Percentiles rank a stretch among this genome's conserved stretches.
Evolutionary conservation across 2,329 filamentous ascomycete species (phyloP).

Genomic region (Cytospora piceae): DNA sequence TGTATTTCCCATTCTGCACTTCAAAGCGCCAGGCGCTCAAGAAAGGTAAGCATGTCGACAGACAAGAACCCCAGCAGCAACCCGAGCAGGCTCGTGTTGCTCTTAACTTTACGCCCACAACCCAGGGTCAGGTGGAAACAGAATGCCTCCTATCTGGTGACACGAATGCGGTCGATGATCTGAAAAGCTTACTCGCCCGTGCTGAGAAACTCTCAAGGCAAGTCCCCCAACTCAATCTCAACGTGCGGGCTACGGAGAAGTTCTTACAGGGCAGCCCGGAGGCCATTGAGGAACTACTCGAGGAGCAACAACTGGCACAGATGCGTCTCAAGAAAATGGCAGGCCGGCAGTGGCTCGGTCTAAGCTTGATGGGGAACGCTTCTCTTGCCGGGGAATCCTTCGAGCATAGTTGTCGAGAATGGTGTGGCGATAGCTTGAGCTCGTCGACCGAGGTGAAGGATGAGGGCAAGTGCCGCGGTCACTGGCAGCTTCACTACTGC

Average conservation of each 20-base stretch:
- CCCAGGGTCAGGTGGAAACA: slow-evolving; percentile 3
- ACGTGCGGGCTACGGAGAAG: neutral
- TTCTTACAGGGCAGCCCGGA: slow-evolving; percentile 4
- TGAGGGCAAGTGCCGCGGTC: neutral
- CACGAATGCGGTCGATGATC: neutral
- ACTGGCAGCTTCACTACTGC: slow-evolving; percentile 12
- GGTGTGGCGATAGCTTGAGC: neutral
- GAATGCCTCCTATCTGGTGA: slow-evolving; percentile 16
- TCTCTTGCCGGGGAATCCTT: slow-evolving; percentile 15
- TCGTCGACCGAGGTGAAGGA: neutral
- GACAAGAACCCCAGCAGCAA: neutral
- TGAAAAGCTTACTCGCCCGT: neutral
- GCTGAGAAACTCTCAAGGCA: slow-evolving; percentile 3
- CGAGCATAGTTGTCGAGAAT: neutral
- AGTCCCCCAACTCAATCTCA: slow-evolving; percentile 7
- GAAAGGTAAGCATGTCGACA: neutral
- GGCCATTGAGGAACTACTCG: neutral
- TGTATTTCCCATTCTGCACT: slow-evolving; percentile 9
- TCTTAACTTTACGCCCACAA: slow-evolving; percentile 2
- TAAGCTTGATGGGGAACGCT: slow-evolving; percentile 8
- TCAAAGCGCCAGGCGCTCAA: neutral
- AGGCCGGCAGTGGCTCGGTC: neutral
- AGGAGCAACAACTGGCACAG: slow-evolving; percentile 13
- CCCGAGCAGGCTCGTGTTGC: neutral
- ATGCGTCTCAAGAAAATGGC: neutral